Conservation (phyloP, 306 rosid species). For the Fragaria iinumae region DNA sequence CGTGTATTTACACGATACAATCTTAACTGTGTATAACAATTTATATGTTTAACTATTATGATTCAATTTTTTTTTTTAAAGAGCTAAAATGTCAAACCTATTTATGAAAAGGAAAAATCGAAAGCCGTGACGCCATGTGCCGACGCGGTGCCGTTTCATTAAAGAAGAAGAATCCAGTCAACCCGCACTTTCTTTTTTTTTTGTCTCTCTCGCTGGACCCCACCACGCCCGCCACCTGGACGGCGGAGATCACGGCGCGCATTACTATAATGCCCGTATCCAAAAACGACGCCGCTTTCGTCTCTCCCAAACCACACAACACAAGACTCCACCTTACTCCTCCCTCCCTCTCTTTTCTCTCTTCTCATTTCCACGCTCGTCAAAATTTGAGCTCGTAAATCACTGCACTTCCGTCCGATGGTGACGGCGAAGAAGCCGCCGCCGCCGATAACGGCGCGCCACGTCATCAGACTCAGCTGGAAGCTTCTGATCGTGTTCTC, state of each 20-base stretch:
- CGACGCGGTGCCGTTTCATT: neutral
- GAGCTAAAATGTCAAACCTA: too few species aligned
- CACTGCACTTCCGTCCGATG: neutral
- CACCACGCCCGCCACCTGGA: neutral
- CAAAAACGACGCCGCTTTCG: neutral
- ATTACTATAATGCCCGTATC: neutral
- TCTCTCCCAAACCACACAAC: neutral
- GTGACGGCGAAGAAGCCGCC: conserved; percentile 28
- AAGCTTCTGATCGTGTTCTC: conserved; percentile 54
- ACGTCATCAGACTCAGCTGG: conserved; percentile 42
- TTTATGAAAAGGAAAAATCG: neutral
- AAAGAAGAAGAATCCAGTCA: neutral
- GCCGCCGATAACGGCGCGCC: conserved; percentile 44
- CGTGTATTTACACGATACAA: too few species aligned
- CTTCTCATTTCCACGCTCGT: neutral
- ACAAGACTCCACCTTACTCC: neutral
- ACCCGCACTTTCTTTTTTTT: neutral
- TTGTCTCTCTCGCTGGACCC: neutral
- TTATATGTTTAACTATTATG: too few species aligned
- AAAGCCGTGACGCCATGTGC: neutral
- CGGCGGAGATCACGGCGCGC: neutral
- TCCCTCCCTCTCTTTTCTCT: neutral
- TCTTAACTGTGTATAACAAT: too few species aligned
- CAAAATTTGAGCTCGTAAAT: neutral
- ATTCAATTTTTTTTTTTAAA: too few species aligned